Base-by-base conservation (phyloP, 176 grass and related monocot genomes). In the Elymus sibiricus region DNA sequence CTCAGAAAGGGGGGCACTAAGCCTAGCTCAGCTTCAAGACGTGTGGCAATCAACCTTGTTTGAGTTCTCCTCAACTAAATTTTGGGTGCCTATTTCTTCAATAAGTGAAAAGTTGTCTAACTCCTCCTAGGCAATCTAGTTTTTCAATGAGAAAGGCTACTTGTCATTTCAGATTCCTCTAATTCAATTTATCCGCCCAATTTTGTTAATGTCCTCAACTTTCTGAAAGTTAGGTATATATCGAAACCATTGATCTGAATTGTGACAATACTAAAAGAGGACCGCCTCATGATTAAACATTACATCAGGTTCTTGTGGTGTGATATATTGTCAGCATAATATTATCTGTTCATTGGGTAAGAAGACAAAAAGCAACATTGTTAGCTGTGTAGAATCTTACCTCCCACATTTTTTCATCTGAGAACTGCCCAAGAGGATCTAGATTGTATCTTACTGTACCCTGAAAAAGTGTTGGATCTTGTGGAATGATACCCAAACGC, bases 261-360 rank as follows among this genome's bases (percentile, higher is more conserved):
- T 6, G 26, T 29, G 19, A 11, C 40, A 43, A 38, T 44, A 80
- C 43, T 40, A 81, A 43, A 43, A 67, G 39, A 47, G 16, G 40
- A 66, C 3, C 1, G 26, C 10, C 14, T 31, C 79, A 53, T 28
- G 64, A 40, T 51, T 51, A 16, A 51, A 44, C 11, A 47, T 49
- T 51, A 51, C 47, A 51, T 51, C 47, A 51, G 47, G 39, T 79
- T 61, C 64, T 62, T 86, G 14, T 29, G 63, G 29, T 47, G 53
- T 63, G 63, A 65, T 15, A 21, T 8, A 10, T 49, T 87, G 38
- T 38, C 56, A 53, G 28, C 43, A n/a, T 53, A 87, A 87, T 64
- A 40, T 64, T 64, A 26, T 72, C 9, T 63, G 9, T 39, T 42
- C 13, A 87, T 31, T 38, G 15, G 34, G 35, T 5, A 73, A 6